Conservation (phyloP, 257 asterid species). For the Rubia yunnanensis region DNA sequence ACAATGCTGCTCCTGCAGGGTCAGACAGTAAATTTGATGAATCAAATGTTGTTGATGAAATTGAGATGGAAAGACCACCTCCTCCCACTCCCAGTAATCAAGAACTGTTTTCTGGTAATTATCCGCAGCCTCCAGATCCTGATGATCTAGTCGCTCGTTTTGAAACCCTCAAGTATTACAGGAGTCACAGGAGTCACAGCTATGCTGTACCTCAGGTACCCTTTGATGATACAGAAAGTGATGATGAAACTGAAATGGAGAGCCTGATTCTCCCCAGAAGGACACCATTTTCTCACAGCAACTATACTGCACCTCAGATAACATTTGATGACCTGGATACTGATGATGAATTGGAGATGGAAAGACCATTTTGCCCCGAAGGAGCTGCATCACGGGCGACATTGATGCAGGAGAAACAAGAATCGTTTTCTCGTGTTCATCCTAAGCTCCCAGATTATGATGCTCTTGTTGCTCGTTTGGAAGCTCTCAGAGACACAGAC, state of each 20-base stretch:
- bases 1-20: neutral
- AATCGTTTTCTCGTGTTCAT: neutral
- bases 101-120: neutral
- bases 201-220: neutral
- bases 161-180: neutral
- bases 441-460: neutral
- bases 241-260: no score
- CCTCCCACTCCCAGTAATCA: neutral
- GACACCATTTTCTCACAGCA: no score
- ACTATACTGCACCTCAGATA: neutral
- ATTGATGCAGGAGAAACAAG: neutral
- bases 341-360: neutral
- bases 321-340: neutral
- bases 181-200: neutral
- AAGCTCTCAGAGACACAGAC: neutral
- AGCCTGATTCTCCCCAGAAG: neutral
- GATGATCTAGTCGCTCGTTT: neutral
- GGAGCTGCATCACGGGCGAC: neutral
- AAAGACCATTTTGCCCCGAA: neutral
- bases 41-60: neutral
- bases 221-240: neutral
- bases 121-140: neutral
- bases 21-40: neutral
- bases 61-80: neutral
- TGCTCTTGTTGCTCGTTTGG: neutral